Base-by-base conservation (phyloP, 805 yeast genomes). In the Hanseniaspora lachancei region DNA sequence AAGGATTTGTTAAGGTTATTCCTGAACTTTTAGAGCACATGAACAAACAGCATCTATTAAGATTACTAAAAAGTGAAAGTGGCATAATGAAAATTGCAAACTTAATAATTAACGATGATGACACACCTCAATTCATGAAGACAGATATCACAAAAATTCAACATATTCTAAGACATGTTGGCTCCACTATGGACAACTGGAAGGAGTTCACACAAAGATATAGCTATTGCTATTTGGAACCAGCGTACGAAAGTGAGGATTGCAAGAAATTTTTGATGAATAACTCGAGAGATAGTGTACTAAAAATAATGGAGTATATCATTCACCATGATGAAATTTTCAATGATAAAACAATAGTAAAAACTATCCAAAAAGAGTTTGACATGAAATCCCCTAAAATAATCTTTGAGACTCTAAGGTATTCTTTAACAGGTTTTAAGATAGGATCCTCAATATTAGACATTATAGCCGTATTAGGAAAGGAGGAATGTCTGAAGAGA, bases 1-100 rank as follows among this genome's bases (percentile, higher is more conserved):
- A 80, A 63, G 97, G 98, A 1, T 89, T 89, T 69, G 95, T 96
- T 16, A 91, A 89, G 65, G 96, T 93, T 8, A 89, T 86, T 60
- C 81, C 80, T 58, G 75, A 77, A 54, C 91, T 93, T 67, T 74
- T 93, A 54, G 72, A 74, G 60, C 86, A 71, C 65, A 86, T 93
- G 70, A 89, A 93, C 68, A 86, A 85, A 62, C 76, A 75, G 58
- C 87, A 85, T 64, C 68, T 89, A 41, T 68, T 5, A 59, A 66
- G 41, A 72, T 73, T 53, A 63, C 86, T 16, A 62, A 65, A 1
- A 69, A 75, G 39, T 8, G 61, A 67, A 0, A 63, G 69, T 5
- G 63, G 78, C 6, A 69, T 77, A 0, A 64, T 70, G 0, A 65
- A 70, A 35, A 62, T 70, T 1, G 42, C 58, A 7, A 60, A 63